Base-by-base conservation (phyloP, 257 asterid genomes). In the Scutellaria baicalensis region DNA sequence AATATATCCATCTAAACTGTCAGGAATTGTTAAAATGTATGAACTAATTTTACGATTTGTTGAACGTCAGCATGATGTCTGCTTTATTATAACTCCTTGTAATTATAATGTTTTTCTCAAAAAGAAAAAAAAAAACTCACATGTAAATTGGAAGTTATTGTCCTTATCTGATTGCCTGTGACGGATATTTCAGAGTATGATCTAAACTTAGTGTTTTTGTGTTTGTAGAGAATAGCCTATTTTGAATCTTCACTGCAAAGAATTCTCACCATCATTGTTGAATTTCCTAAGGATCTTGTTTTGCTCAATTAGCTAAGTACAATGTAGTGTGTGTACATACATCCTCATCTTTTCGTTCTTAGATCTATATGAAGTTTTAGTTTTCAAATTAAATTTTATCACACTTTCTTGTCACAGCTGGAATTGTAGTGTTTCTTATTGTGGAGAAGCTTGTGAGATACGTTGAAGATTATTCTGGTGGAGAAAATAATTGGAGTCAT, bases 401-500 rank as follows among this genome's bases (percentile, higher is more conserved):
- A n/a, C 75, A 47, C 66, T 78, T 59, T 84, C 55, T 47, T 77
- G 70, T 81, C 66, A 72, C 97, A 93, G 99, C 90, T 80, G 99
- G 99, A 70, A 87, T 93, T 16, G 84, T 91, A 35, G 82, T 86
- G 72, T 93, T 93, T 78, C 96, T 93, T 70, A 83, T 91, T 69
- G 96, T 93, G 40, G 99, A 93, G 89, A 93, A 89, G 84, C 63
- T 87, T 43, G 99, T 93, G 84, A 93, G 99, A 82, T 93, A 84
- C 42, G 95, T 93, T 44, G 97, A 93, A 65, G 95, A 81, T 9
- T 83, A 73, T 62, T 89, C 96, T 73, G 89, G 89, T 56, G 95
- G 89, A 64, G 80, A 54, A 68, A 71, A 73, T 82, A 68, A 75
- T 52, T 78, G 77, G 88, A 66, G 79, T 72, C 84, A 42, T 83